Evolutionary conservation across 2,329 filamentous ascomycete genomes (phyloP).

Genomic region (Passalora sequoiae): DNA sequence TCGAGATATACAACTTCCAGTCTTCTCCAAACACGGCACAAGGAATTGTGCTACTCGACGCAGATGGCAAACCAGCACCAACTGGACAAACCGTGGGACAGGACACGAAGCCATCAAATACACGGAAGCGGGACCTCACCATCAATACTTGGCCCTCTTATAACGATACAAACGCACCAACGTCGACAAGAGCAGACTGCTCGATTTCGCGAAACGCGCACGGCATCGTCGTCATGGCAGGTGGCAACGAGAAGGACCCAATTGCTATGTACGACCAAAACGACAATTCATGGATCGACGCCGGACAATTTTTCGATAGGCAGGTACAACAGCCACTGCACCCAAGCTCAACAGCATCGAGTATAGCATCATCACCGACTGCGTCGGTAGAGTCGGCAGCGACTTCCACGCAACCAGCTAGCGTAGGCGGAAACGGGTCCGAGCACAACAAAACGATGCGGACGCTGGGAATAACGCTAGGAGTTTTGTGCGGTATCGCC

Average conservation of each 20-base stretch:
- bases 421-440: slow-evolving; percentile 27
- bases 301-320: slow-evolving; percentile 57
- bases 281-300: slow-evolving; percentile 73
- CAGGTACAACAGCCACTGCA: slow-evolving; percentile 32
- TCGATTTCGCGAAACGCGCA: slow-evolving; percentile 63
- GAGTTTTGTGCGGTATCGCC: slow-evolving; percentile 70
- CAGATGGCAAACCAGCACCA: slow-evolving; percentile 49
- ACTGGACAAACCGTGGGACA: slow-evolving; percentile 46
- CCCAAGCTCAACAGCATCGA: slow-evolving; percentile 26
- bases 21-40: slow-evolving; percentile 69
- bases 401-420: slow-evolving; percentile 34
- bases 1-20: slow-evolving; percentile 73
- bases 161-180: slow-evolving; percentile 68
- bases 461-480: slow-evolving; percentile 76
- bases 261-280: slow-evolving; percentile 72
- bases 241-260: slow-evolving; percentile 62
- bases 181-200: slow-evolving; percentile 59
- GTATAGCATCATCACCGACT: slow-evolving; percentile 32
- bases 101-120: slow-evolving; percentile 21
- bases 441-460: slow-evolving; percentile 47
- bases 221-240: slow-evolving; percentile 71
- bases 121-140: slow-evolving; percentile 51
- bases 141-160: slow-evolving; percentile 69
- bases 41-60: slow-evolving; percentile 61
- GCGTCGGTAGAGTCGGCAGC: slow-evolving; percentile 34